Evolutionary conservation across 208 protist species (phyloP).

Genomic region (Leishmania amazonensis): DNA sequence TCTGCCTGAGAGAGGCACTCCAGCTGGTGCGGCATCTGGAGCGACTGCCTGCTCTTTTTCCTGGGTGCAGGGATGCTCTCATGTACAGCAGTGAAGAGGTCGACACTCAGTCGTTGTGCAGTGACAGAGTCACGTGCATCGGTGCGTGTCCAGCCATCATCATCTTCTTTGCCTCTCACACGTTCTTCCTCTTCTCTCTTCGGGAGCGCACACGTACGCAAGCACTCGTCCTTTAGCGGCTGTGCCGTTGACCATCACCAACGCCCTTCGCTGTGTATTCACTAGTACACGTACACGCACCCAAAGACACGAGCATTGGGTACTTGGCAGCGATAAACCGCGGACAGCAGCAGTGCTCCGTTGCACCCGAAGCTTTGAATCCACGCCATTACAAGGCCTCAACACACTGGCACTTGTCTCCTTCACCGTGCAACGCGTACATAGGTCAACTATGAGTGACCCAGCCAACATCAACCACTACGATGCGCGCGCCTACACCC

Average conservation of each 20-base stretch:
- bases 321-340: background rate
- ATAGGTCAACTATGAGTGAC: constrained; percentile 28
- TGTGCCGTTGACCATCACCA: background rate
- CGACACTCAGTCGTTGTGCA: background rate
- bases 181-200: background rate
- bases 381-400: background rate
- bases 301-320: background rate
- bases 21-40: background rate
- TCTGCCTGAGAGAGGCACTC: background rate
- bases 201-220: background rate
- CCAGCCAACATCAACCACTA: constrained; percentile 71
- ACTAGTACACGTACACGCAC: background rate
- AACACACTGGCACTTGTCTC: too few relatives aligned
- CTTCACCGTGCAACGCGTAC: background rate
- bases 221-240: background rate
- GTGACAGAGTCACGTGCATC: background rate
- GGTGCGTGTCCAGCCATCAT: background rate
- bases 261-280: background rate
- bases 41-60: background rate
- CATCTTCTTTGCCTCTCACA: background rate
- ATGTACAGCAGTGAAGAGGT: background rate
- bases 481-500: constrained; percentile 68
- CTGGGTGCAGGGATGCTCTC: background rate
- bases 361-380: background rate
- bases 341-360: background rate